Evolutionary conservation across 2,329 filamentous ascomycete genomes (phyloP), one percentile per base, ranked within the genome.

Genomic region (Arthrinium puccinioides): DNA sequence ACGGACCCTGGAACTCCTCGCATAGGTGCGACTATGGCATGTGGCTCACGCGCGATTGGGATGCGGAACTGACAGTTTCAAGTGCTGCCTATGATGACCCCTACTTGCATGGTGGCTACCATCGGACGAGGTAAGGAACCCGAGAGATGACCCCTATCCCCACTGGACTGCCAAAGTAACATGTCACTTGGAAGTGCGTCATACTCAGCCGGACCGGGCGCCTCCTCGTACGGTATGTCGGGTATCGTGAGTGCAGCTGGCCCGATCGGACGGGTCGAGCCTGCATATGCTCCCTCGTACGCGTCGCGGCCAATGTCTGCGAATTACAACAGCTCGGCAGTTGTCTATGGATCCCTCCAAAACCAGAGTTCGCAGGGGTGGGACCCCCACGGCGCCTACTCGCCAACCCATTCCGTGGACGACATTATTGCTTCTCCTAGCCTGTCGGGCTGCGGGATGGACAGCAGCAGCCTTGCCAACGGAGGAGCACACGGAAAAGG

Each of bases 371-470:
- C 66, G 21, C 64, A 67, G 33, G 50, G 56, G n/a, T 72, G 69
- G 66, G 71, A 72, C 7, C 54, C 56, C 28, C 66, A 64, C 13
- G 68, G 62, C 34, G 62, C 67, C 47, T 76, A 73, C 53, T 79
- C 74, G 9, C 72, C 73, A 6, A 67, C 70, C 28, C 72, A 75
- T 48, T 76, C 73, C 18, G 63, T 76, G 44, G 75, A 79, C 53
- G 74, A 78, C 48, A 69, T 75, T 44, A 64, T 74, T 50, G 64
- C 67, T 26, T 79, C 76, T 14, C 71, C 75, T 20, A 74, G 70
- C 54, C 21, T 13, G 31, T 74, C n/a, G 78, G 82, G 46, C 76
- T 76, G 50, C n/a, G n/a, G 71, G 70, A 6, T 23, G 31, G 11
- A 15, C 31, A 15, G 9, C 31, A 11, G 23, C 23, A 9, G 31